phyloP scores from a whole-genome alignment of 441 rosid genomes.

The Erysimum pusillum region DNA sequence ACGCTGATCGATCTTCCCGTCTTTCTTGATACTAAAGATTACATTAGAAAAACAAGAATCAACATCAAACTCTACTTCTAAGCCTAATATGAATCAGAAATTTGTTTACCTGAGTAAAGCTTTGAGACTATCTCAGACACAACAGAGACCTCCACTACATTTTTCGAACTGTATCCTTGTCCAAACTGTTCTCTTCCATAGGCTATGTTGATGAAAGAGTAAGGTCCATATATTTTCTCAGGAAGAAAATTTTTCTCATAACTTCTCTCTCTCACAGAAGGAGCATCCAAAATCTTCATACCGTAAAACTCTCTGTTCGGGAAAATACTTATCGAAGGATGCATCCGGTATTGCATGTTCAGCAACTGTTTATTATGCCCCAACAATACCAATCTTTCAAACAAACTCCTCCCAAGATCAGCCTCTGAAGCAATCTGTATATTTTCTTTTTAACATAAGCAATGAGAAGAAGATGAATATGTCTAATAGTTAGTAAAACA shows the following conservation, averaged over 20 bases:
- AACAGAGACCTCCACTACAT: constrained; percentile 60
- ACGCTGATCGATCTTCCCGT: constrained; percentile 39
- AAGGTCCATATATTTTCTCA: constrained; percentile 55
- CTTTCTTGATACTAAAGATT: constrained; percentile 31
- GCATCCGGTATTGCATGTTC: constrained; percentile 68
- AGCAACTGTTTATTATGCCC: constrained; percentile 52
- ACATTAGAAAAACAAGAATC: constrained; percentile 20
- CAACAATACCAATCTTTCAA: constrained; percentile 57
- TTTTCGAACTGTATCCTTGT: constrained; percentile 46
- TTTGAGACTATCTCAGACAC: constrained; percentile 52
- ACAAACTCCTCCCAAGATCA: constrained; percentile 62
- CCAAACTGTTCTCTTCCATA: constrained; percentile 47
- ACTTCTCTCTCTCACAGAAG: constrained; percentile 43
- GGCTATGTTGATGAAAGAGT: constrained; percentile 59
- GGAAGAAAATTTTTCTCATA: constrained; percentile 44
- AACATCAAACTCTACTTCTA: not conserved
- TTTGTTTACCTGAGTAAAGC: constrained; percentile 55
- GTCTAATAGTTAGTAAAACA: not conserved
- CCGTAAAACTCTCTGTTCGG: constrained; percentile 58
- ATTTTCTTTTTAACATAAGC: not conserved
- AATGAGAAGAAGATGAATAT: not conserved
- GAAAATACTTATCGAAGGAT: constrained; percentile 64
- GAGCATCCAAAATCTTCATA: constrained; percentile 53
- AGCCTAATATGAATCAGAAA: not conserved
- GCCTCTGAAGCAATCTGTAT: constrained; percentile 48